Evolutionary conservation across 495 filamentous ascomycete species (phyloP).

Genomic region (Apiosordaria backusii): DNA sequence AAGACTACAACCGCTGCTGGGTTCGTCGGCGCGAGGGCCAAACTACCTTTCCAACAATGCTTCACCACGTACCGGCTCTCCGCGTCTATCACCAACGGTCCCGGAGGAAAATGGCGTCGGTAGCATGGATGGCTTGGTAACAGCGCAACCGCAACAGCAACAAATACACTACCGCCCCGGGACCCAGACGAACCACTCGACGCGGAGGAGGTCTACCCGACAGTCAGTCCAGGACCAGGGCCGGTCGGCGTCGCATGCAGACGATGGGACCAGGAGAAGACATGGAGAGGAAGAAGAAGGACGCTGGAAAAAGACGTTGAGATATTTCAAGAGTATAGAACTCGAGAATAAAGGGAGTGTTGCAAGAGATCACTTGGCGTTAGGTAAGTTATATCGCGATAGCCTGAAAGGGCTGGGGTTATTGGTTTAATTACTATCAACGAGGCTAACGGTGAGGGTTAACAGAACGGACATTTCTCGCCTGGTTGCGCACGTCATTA

Average conservation of each 20-base stretch:
- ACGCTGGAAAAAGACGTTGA: slow-evolving; percentile 44
- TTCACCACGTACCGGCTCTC: slow-evolving; percentile 16
- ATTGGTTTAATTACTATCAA: too few relatives aligned
- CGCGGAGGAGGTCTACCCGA: slow-evolving; percentile 20
- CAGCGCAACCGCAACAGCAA: slow-evolving; percentile 26
- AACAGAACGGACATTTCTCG: slow-evolving; percentile 93
- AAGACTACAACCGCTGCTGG: slow-evolving; percentile 26
- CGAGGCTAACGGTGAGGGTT: too few relatives aligned
- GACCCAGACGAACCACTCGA: slow-evolving; percentile 19
- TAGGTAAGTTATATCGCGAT: slow-evolving; percentile 59
- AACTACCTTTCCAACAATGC: slow-evolving; percentile 14
- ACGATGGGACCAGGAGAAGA: slow-evolving; percentile 6
- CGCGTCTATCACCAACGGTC: slow-evolving; percentile 1
- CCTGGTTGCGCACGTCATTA: slow-evolving; percentile 92
- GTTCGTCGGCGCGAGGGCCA: slow-evolving; percentile 7
- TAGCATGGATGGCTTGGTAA: slow-evolving; percentile 31
- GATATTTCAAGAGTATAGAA: slow-evolving; percentile 78
- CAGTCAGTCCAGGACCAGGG: slow-evolving; percentile 9
- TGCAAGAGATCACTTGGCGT: slow-evolving; percentile 87
- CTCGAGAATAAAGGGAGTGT: slow-evolving; percentile 96
- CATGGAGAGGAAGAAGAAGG: slow-evolving; percentile 24
- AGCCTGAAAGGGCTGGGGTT: too few relatives aligned
- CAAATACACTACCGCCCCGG: slow-evolving; percentile 36
- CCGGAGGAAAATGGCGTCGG: slow-evolving; percentile 27
- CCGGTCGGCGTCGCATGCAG: slow-evolving; percentile 6